Evolutionary conservation across 345 rosid genomes (phyloP), one percentile per base, ranked within the genome.

Genomic region (Eucalyptus globulus): DNA sequence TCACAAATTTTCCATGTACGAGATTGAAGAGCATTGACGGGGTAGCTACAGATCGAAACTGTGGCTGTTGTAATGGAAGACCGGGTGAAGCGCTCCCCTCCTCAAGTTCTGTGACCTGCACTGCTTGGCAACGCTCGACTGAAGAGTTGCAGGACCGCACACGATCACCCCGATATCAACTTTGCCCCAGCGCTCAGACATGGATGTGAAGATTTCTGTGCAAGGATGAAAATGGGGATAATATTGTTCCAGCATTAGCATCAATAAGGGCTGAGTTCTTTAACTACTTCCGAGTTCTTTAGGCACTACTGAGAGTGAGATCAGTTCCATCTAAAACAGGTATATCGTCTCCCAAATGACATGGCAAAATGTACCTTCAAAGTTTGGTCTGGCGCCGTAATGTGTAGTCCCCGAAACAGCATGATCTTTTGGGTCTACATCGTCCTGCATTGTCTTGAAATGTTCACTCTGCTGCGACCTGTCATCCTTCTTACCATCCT

Each of bases 141-240:
- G 96, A 44, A 97, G 98, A 88, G 93, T 89, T 53, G 95, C 91
- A 17, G 98, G 99, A 85, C 99, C 99, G 40, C 99, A 97, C 19
- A 96, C 95, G 7, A 96, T 93, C 5, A 96, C 99, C 19, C 99
- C 98, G n/a, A 95, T 93, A 80, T 97, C 97, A 21, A 94, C 98
- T 88, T 91, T 67, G 12, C 97, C 99, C 97, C 96, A 95, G 14
- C 91, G 92, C 88, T 91, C 94, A 65, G 94, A 89, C 72, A 90
- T 56, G 7, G 92, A 89, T 89, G 90, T 94, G 88, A 96, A 93
- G 60, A 96, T 94, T 80, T 96, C 99, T 96, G 95, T 93, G 93
- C n/a, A n/a, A 24, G 45, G 40, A 29, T 62, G 56, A 62, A 29
- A 76, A 80, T 26, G 49, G 37, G 24, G 17, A 22, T 60, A 50